phyloP scores from a whole-genome alignment of 768 basidiomycete species.

The Mycena filopes region DNA sequence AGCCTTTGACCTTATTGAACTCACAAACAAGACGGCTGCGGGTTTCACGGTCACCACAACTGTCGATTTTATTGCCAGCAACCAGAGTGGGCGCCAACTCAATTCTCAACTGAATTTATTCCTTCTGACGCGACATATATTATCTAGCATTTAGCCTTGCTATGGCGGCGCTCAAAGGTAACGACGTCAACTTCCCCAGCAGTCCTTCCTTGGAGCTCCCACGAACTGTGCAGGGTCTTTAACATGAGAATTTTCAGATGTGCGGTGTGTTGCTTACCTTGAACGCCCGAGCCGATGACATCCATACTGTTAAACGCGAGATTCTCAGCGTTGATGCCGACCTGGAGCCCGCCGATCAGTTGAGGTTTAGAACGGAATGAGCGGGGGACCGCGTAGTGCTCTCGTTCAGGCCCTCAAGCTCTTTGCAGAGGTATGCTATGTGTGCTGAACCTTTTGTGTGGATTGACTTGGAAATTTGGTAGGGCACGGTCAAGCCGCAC shows the following conservation, averaged over 20 bases:
- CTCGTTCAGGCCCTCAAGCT: neutral
- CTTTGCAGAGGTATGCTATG: neutral
- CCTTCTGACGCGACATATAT: neutral
- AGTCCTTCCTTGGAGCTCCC: too few relatives aligned
- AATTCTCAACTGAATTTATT: neutral
- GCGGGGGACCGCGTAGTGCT: neutral
- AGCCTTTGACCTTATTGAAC: conserved; percentile 30
- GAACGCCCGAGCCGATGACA: neutral
- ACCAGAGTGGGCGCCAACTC: conserved; percentile 28
- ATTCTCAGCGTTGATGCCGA: too few relatives aligned
- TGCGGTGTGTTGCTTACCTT: neutral
- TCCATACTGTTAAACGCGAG: neutral
- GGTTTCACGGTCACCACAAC: conserved; percentile 32
- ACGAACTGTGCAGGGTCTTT: neutral
- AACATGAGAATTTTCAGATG: neutral
- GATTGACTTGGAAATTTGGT: too few relatives aligned
- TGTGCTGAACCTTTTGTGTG: neutral
- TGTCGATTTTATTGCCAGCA: conserved; percentile 34
- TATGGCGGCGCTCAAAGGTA: conserved; percentile 14
- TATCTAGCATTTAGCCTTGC: conserved; percentile 18
- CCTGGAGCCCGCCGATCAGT: too few relatives aligned
- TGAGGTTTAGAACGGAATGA: too few relatives aligned
- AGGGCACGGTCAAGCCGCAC: neutral
- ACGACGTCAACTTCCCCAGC: conserved; percentile 16
- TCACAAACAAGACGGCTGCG: conserved; percentile 10